A percentile compares a stretch with the other conserved stretches of the same genome.
phyloP scores from a whole-genome alignment of 106 monocot genomes.

The Acorus calamus region DNA sequence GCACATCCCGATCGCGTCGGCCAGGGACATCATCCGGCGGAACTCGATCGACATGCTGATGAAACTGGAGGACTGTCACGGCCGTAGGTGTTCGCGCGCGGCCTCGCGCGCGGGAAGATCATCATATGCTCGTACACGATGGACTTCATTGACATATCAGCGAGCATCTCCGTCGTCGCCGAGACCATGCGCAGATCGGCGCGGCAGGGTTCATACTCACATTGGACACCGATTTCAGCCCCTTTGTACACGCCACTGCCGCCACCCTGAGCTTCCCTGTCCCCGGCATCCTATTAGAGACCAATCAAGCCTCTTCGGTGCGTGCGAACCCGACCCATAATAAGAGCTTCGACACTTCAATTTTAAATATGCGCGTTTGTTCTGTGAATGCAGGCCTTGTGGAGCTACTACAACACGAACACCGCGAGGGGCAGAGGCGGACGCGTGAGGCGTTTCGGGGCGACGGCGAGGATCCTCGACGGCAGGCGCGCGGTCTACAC shows the following conservation, averaged over 20 bases:
- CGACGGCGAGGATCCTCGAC: conserved; percentile 39
- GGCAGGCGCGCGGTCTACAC: conserved; percentile 52
- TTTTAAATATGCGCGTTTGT: not conserved
- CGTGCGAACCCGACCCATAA: not conserved
- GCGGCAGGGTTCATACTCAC: conserved; percentile 60
- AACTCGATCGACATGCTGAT: conserved; percentile 15
- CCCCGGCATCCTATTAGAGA: conserved; percentile 38
- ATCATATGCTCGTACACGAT: conserved; percentile 48
- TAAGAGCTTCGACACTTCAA: no score
- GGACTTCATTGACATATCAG: conserved; percentile 14
- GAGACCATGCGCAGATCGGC: conserved; percentile 26
- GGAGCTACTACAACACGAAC: conserved; percentile 50
- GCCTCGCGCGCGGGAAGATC: conserved; percentile 42
- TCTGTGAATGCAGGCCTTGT: conserved; percentile 25
- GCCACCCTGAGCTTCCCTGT: conserved; percentile 17
- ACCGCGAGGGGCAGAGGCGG: conserved; percentile 27
- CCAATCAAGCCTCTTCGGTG: conserved; percentile 25
- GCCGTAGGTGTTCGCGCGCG: conserved; percentile 26
- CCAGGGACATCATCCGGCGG: conserved; percentile 31
- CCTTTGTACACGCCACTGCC: conserved; percentile 9
- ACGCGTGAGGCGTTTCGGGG: conserved; percentile 27
- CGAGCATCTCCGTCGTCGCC: conserved; percentile 19
- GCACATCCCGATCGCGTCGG: conserved; percentile 35
- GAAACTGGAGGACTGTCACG: conserved; percentile 23
- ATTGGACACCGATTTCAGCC: conserved; percentile 16